These are phyloP conservation scores for Combretum micranthum DNA, from an alignment of 345 rosid species.

Conservation along the genomic window DNA sequence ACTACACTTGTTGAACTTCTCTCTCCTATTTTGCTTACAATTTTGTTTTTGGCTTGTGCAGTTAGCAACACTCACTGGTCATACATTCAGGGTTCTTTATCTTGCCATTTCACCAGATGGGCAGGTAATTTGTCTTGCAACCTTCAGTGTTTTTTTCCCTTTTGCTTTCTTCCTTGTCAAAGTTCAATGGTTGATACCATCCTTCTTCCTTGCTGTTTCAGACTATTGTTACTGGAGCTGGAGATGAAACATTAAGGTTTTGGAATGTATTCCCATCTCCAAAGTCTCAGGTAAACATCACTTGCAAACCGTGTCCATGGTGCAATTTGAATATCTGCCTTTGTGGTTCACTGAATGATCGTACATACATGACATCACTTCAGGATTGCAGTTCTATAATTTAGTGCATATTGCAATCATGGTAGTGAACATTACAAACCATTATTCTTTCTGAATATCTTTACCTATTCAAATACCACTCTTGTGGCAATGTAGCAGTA, in stretches of 20 bases:
- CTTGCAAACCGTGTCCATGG: background rate
- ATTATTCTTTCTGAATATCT: too few species aligned
- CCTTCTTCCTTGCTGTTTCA: slow-evolving; percentile 15
- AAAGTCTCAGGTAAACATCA: slow-evolving; percentile 67
- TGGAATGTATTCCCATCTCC: slow-evolving; percentile 99
- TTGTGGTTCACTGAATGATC: background rate
- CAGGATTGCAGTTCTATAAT: background rate
- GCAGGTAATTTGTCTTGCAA: slow-evolving; percentile 48
- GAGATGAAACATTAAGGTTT: slow-evolving; percentile 93
- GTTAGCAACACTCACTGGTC: slow-evolving; percentile 98
- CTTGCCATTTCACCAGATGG: slow-evolving; percentile 99
- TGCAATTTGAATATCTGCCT: background rate
- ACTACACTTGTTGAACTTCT: slow-evolving; percentile 1
- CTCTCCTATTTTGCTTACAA: background rate
- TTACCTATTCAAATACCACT: too few species aligned
- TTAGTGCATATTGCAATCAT: too few species aligned
- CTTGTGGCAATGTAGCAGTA: too few species aligned
- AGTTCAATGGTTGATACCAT: background rate
- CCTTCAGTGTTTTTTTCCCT: background rate
- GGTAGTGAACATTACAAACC: too few species aligned
- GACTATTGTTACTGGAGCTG: slow-evolving; percentile 99
- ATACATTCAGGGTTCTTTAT: slow-evolving; percentile 86
- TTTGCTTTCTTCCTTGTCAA: background rate
- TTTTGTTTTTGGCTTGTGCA: slow-evolving; percentile 23
- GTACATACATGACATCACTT: background rate